phyloP scores from a whole-genome alignment of 1,139 yeast species.

The Zygoascus sp. region DNA sequence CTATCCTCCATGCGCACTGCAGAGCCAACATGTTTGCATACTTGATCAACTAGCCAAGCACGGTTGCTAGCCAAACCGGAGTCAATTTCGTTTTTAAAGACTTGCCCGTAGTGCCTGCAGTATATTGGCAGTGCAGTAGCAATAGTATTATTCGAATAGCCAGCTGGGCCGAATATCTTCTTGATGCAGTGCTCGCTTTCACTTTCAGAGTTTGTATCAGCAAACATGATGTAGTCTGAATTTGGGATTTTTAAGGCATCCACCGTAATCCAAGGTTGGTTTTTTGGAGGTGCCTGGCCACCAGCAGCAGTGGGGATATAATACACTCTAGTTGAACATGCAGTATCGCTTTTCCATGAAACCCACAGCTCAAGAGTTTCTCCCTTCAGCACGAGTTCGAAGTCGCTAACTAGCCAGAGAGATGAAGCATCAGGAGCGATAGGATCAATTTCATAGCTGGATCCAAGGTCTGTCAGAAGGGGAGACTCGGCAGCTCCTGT shows the following conservation, averaged over 20 bases:
- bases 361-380: conserved; percentile 35
- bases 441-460: conserved; percentile 26
- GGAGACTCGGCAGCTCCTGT: conserved; percentile 17
- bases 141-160: conserved; percentile 44
- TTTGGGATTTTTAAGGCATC: conserved; percentile 5
- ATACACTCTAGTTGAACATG: conserved; percentile 43
- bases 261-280: conserved; percentile 6
- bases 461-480: conserved; percentile 34
- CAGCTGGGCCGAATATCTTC: conserved; percentile 46
- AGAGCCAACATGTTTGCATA: conserved; percentile 33
- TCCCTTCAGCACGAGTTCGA: conserved; percentile 28
- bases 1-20: conserved; percentile 21
- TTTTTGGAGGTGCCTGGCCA: neutral
- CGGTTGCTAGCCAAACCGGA: conserved; percentile 4
- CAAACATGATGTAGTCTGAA: conserved; percentile 9
- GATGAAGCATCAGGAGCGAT: conserved; percentile 37
- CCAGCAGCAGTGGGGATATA: conserved; percentile 23
- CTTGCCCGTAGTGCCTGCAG: conserved; percentile 28
- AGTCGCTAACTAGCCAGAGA: conserved; percentile 47
- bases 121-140: conserved; percentile 42
- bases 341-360: conserved; percentile 62
- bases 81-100: conserved; percentile 6
- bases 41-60: conserved; percentile 31
- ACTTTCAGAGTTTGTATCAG: conserved; percentile 26
- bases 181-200: conserved; percentile 40